These are phyloP conservation scores for Penicillium canescens DNA, from an alignment of 495 filamentous ascomycete genomes.

Conservation along the genomic window DNA sequence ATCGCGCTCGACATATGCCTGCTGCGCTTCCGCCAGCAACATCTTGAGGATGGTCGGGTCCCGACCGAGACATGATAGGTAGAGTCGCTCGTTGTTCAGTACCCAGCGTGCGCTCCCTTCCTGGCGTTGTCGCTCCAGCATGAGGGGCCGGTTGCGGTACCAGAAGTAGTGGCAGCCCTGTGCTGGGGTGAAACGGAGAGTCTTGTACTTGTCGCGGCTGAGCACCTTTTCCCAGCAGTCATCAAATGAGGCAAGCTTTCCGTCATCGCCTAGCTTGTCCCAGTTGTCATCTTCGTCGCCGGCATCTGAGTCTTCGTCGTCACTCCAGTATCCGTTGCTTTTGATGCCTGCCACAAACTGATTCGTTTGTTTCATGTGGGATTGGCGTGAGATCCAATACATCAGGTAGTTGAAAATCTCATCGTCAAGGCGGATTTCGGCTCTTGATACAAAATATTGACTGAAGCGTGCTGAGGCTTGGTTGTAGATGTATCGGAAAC, in stretches of 20 bases:
- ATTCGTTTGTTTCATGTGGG: conserved; percentile 55
- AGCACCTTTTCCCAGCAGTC: conserved; percentile 51
- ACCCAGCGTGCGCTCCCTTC: conserved; percentile 24
- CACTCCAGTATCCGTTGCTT: conserved; percentile 47
- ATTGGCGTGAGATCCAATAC: conserved; percentile 66
- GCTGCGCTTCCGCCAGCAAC: conserved; percentile 64
- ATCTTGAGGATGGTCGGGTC: conserved; percentile 65
- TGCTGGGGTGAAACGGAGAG: conserved; percentile 62
- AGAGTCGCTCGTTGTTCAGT: conserved; percentile 58
- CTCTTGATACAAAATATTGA: conserved; percentile 48
- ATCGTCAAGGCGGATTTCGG: conserved; percentile 65
- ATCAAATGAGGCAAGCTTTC: conserved; percentile 23
- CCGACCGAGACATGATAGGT: conserved; percentile 65
- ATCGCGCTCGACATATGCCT: conserved; percentile 57
- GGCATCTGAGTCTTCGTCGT: conserved; percentile 34
- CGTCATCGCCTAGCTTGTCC: background rate
- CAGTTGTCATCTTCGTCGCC: conserved; percentile 37
- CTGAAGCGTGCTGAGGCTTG: conserved; percentile 37
- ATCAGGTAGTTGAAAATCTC: conserved; percentile 70
- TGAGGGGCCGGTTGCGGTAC: conserved; percentile 56
- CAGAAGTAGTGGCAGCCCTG: conserved; percentile 67
- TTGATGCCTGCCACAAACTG: conserved; percentile 64
- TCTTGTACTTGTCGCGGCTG: conserved; percentile 55
- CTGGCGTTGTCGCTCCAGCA: conserved; percentile 51
- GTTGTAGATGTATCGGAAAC: conserved; percentile 48